Base-by-base conservation (phyloP, 2,329 filamentous ascomycete genomes). In the Aspergillus alliaceus region DNA sequence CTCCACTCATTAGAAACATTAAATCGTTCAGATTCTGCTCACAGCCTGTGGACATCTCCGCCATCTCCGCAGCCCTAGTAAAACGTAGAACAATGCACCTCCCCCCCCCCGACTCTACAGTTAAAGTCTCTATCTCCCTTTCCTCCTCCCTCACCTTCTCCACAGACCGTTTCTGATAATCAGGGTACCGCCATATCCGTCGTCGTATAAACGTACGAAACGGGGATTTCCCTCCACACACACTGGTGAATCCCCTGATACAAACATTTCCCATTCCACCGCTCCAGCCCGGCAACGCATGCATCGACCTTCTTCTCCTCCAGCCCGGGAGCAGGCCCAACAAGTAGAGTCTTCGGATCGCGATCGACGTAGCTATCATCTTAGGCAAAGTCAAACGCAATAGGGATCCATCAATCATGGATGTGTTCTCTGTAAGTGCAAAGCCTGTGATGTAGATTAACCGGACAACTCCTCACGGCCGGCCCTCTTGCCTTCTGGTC, bases 251-350 rank as follows among this genome's bases (percentile, higher is more conserved):
- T 25, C 1, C 32, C n/a, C 40, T 55, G 47, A 48, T 53, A 53
- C 48, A 54, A 44, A 6, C 22, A 35, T 22, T 31, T 46, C 14
- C 58, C 55, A 31, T 60, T 60, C 52, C 56, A 58, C n/a, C 48
- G 42, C 48, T n/a, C 15, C 7, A 58, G 27, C 6, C 34, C 22
- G 2, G 37, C 47, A 24, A 58, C 3, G 4, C 55, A 55, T 18
- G 47, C 48, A 14, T 60, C 52, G 4, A 29, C n/a, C n/a, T n/a
- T 11, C 27, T 55, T 42, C 11, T 39, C 39, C 3, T 46, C 44
- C 2, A 24, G 2, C 6, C 34, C n/a, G n/a, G n/a, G 8, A 2
- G 20, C 55, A 1, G 47, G 58, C 2, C 32, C 56, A 11, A 58
- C 20, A 3, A 60, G 24, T 4, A 52, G 48, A 2, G 5, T 37